Conservation (phyloP, 176 grass and related monocot species). For the Dactylis glomerata region DNA sequence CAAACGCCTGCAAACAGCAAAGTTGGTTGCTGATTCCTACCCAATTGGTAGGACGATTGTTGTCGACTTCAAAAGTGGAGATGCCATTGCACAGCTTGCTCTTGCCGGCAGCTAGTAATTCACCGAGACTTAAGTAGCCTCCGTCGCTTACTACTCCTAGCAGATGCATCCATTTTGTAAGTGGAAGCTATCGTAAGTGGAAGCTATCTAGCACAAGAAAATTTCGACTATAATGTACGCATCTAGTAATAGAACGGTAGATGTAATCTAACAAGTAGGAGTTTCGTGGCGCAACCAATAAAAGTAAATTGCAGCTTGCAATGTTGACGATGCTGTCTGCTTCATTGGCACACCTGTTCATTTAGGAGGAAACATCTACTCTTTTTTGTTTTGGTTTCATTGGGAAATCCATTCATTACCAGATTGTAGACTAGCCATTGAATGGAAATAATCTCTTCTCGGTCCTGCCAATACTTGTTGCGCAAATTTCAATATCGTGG, state of each 20-base stretch:
- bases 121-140: no score
- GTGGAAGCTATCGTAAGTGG: background rate
- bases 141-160: background rate
- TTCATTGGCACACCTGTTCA: background rate
- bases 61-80: background rate
- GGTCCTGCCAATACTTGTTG: no score
- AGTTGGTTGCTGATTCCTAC: background rate
- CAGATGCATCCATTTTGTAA: background rate
- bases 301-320: background rate
- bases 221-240: background rate
- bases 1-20: background rate
- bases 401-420: background rate
- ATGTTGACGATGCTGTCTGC: background rate
- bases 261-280: background rate
- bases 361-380: background rate
- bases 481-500: no score
- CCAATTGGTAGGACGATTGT: background rate
- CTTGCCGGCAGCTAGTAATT: background rate
- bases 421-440: background rate
- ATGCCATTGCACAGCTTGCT: background rate
- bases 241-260: background rate
- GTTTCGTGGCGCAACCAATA: no score
- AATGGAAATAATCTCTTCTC: no score
- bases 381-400: background rate
- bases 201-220: background rate